Evolutionary conservation across 2,329 filamentous ascomycete genomes (phyloP).

Genomic region (Cadophora sp.): DNA sequence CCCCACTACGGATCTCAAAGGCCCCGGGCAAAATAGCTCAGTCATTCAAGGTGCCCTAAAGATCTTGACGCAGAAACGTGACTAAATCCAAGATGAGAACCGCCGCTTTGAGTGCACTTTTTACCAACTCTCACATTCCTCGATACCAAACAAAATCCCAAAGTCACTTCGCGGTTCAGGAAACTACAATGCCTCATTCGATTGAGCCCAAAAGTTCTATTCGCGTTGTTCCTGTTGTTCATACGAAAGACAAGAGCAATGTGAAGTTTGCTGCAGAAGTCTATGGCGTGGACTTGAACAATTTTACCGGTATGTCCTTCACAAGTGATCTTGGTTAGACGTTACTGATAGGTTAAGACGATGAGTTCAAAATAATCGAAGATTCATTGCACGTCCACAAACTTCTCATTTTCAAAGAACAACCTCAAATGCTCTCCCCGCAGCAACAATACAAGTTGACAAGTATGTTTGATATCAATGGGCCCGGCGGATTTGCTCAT

Average conservation of each 20-base stretch:
- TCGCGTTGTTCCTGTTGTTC: background rate
- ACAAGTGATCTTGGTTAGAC: background rate
- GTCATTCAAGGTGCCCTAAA: no score
- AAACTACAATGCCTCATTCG: no score
- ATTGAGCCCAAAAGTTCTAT: no score
- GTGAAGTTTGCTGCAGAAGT: conserved; percentile 7
- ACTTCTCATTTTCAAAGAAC: conserved; percentile 16
- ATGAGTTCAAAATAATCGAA: conserved; percentile 14
- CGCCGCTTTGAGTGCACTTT: no score
- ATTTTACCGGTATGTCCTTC: background rate
- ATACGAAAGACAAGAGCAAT: conserved; percentile 11
- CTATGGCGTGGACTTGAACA: conserved; percentile 11
- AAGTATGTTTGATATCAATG: conserved; percentile 10
- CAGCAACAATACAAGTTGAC: conserved; percentile 15
- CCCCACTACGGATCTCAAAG: no score
- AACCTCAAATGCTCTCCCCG: conserved; percentile 2
- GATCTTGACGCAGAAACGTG: no score
- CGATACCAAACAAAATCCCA: no score
- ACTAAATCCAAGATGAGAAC: no score
- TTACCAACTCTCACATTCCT: no score
- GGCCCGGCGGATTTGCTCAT: conserved; percentile 11
- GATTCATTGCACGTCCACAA: conserved; percentile 9
- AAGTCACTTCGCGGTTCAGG: no score
- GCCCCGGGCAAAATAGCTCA: no score
- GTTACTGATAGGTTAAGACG: background rate